Percentiles rank a stretch among this genome's conserved stretches.
These are phyloP conservation scores for Coriolopsis trogii DNA, from an alignment of 1,284 basidiomycete species.

Conservation along the genomic window DNA sequence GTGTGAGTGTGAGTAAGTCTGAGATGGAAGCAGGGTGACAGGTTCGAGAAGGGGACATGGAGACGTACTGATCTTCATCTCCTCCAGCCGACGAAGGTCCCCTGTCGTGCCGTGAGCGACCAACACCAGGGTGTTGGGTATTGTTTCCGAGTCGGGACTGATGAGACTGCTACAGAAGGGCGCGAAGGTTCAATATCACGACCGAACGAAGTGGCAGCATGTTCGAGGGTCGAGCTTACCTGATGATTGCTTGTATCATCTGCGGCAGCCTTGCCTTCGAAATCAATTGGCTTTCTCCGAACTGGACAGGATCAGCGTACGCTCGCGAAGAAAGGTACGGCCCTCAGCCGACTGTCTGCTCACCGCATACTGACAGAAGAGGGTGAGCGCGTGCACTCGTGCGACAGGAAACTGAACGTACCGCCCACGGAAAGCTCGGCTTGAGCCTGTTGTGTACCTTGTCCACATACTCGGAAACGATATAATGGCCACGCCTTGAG, in stretches of 20 bases:
- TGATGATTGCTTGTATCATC: conserved; percentile 77
- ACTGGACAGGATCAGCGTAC: conserved; percentile 44
- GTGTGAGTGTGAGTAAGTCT: not conserved
- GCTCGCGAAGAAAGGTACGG: conserved; percentile 21
- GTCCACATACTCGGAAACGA: conserved; percentile 79
- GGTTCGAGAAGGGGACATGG: not conserved
- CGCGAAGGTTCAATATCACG: conserved; percentile 5
- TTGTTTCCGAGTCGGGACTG: conserved; percentile 78
- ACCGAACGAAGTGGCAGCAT: not conserved
- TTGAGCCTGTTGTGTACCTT: conserved; percentile 63
- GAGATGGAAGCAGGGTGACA: not conserved
- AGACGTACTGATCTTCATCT: conserved; percentile 74
- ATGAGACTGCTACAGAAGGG: conserved; percentile 58
- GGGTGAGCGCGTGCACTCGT: conserved; percentile 19
- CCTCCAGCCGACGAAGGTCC: conserved; percentile 63
- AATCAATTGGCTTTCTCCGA: conserved; percentile 77
- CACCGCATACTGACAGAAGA: conserved; percentile 61
- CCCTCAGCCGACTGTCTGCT: conserved; percentile 29
- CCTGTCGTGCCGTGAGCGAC: conserved; percentile 67
- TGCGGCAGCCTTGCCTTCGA: conserved; percentile 69
- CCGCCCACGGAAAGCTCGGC: conserved; percentile 72
- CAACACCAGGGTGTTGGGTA: conserved; percentile 73
- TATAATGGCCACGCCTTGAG: conserved; percentile 76
- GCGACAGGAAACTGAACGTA: conserved; percentile 37
- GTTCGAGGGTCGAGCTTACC: conserved; percentile 40